A percentile compares a stretch with the other conserved stretches of the same genome.
Conservation (phyloP, 1,284 basidiomycete species). For the Stereum hirsutum region DNA sequence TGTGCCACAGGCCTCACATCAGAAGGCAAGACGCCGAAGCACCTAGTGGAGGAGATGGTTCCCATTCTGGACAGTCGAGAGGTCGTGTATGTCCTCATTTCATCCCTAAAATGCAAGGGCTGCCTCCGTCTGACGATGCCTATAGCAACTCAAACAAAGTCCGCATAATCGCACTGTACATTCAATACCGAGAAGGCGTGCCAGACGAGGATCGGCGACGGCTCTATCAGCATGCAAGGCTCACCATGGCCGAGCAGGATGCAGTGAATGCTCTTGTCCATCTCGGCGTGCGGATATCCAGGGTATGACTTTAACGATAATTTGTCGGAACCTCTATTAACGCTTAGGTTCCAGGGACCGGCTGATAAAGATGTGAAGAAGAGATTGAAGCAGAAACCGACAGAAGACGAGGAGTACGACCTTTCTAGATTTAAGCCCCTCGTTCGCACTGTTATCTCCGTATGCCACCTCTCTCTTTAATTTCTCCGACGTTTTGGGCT, state of each 20-base stretch:
- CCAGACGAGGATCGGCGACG: conserved; percentile 94
- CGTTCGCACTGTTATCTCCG: conserved; percentile 58
- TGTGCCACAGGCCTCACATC: conserved; percentile 87
- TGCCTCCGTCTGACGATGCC: not conserved
- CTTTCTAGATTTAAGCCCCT: conserved; percentile 91
- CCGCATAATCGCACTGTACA: conserved; percentile 93
- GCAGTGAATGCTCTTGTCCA: conserved; percentile 84
- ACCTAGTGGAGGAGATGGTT: conserved; percentile 97
- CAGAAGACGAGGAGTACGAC: conserved; percentile 85
- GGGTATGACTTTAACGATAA: no score
- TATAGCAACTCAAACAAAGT: conserved; percentile 85
- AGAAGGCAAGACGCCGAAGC: conserved; percentile 87
- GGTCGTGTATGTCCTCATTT: conserved; percentile 50
- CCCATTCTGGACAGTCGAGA: conserved; percentile 84
- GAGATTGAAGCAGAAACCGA: conserved; percentile 72
- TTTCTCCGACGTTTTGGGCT: not conserved
- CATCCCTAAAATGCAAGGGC: not conserved
- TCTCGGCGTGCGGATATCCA: conserved; percentile 79
- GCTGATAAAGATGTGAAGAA: conserved; percentile 71
- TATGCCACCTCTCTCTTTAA: conserved; percentile 6
- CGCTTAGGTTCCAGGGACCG: conserved; percentile 36
- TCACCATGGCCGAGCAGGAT: conserved; percentile 88
- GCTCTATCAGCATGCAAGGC: conserved; percentile 93
- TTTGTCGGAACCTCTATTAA: no score
- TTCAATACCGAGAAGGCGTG: conserved; percentile 93